A percentile compares a stretch with the other conserved stretches of the same genome.
Conservation (phyloP, 1,284 basidiomycete genomes). For the Hemileia vastatrix region DNA sequence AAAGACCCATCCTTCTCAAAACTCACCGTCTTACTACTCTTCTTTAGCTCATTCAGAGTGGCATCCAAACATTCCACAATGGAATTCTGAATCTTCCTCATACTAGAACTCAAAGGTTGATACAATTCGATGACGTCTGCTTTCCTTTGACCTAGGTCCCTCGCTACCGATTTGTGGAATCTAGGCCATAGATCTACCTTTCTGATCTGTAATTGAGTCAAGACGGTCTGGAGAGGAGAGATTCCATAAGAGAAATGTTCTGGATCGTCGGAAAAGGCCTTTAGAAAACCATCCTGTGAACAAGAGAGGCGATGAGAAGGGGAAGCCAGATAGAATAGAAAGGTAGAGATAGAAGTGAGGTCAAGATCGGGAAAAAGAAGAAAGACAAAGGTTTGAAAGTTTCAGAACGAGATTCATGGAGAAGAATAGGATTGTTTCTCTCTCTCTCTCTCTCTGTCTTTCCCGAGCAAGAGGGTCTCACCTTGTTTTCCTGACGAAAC, state of each 20-base stretch:
- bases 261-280: conserved; percentile 92
- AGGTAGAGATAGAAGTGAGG: not conserved
- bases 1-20: not conserved
- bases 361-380: conserved; percentile 23
- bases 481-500: conserved; percentile 70
- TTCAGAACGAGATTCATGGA: not conserved
- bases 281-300: conserved; percentile 67
- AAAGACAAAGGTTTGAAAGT: not conserved
- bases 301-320: not conserved
- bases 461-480: too few species aligned
- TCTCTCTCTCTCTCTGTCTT: too few species aligned
- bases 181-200: conserved; percentile 86
- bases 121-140: conserved; percentile 88
- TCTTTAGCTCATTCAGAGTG: conserved; percentile 80
- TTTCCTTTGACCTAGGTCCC: conserved; percentile 63
- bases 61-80: conserved; percentile 90
- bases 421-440: too few species aligned
- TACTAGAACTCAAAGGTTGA: conserved; percentile 70
- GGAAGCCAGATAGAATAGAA: not conserved
- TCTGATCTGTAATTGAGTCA: conserved; percentile 81
- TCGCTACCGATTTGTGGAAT: conserved; percentile 76
- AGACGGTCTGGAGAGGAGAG: conserved; percentile 77
- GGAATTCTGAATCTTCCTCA: conserved; percentile 81
- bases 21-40: conserved; percentile 67
- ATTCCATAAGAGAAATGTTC: conserved; percentile 85